These are phyloP conservation scores for Globisporangium middletonii DNA, from an alignment of 352 stramenopile genomes.

Conservation along the genomic window DNA sequence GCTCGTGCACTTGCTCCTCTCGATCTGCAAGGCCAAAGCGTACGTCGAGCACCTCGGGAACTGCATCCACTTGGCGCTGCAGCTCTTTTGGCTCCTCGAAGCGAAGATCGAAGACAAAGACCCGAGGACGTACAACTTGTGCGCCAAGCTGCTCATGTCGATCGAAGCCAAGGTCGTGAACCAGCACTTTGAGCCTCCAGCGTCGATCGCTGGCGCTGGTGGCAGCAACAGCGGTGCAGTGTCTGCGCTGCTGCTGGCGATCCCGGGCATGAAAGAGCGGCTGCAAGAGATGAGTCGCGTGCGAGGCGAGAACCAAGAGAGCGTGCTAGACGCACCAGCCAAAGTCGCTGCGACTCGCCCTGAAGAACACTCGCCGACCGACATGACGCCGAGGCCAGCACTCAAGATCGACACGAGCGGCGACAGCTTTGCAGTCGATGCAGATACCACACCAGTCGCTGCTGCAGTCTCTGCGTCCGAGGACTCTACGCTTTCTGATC, in stretches of 20 bases:
- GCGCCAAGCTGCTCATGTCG: constrained; percentile 73
- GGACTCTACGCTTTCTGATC: no score
- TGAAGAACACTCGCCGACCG: constrained; percentile 3
- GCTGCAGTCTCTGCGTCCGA: not conserved
- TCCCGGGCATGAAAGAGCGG: constrained; percentile 49
- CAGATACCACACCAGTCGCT: not conserved
- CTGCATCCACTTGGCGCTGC: constrained; percentile 70
- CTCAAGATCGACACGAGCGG: constrained; percentile 3
- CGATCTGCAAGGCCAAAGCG: constrained; percentile 67
- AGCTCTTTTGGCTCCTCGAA: constrained; percentile 73
- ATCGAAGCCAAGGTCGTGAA: constrained; percentile 83
- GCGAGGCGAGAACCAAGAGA: constrained; percentile 10
- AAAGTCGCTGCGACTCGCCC: constrained; percentile 6
- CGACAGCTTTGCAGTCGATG: not conserved
- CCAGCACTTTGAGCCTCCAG: constrained; percentile 61
- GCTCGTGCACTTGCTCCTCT: constrained; percentile 64
- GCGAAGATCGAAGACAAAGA: constrained; percentile 70
- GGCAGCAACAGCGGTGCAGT: constrained; percentile 20
- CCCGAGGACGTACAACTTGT: constrained; percentile 68
- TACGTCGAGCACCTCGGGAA: constrained; percentile 79
- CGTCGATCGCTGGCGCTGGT: not conserved
- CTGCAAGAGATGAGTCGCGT: constrained; percentile 25
- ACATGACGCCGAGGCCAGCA: not conserved
- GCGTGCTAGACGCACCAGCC: not conserved
- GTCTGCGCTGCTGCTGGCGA: constrained; percentile 38